Percentiles rank a stretch among this genome's conserved stretches.
Conservation (phyloP, 768 basidiomycete species). For the Austroboletus eburneus region DNA sequence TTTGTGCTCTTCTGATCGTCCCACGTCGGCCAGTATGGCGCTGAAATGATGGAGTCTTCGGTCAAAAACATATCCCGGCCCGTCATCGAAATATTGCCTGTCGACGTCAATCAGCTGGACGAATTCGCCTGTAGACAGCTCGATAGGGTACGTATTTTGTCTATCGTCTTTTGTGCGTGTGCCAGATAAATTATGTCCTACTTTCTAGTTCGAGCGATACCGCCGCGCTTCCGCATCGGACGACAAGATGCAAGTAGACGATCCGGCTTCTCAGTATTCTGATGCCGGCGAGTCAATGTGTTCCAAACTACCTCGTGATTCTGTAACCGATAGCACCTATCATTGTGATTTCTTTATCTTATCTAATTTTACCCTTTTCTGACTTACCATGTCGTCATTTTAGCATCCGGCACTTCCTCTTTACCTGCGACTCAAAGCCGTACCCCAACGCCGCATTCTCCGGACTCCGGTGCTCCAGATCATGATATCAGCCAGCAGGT, state of each 20-base stretch:
- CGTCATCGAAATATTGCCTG: slow-evolving; percentile 75
- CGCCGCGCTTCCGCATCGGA: slow-evolving; percentile 37
- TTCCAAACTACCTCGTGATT: slow-evolving; percentile 1
- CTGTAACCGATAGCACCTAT: background rate
- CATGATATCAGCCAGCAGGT: slow-evolving; percentile 44
- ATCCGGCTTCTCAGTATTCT: background rate
- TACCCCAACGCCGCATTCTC: slow-evolving; percentile 23
- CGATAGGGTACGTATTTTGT: slow-evolving; percentile 57
- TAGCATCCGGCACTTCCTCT: slow-evolving; percentile 2
- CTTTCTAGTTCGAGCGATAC: slow-evolving; percentile 46
- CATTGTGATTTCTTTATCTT: slow-evolving; percentile 9
- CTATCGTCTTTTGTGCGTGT: background rate
- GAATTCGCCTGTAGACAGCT: slow-evolving; percentile 88
- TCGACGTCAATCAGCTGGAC: slow-evolving; percentile 69
- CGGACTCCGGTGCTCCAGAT: slow-evolving; percentile 13
- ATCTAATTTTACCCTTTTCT: slow-evolving; percentile 1
- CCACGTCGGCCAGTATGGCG: slow-evolving; percentile 61
- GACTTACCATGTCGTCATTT: background rate
- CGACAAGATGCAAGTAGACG: slow-evolving; percentile 29
- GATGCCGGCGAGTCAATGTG: background rate
- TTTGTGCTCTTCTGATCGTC: slow-evolving; percentile 9
- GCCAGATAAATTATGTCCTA: no score
- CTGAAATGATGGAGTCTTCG: slow-evolving; percentile 81
- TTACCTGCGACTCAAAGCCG: slow-evolving; percentile 12
- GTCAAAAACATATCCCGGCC: slow-evolving; percentile 78